Percentiles rank a stretch among this genome's conserved stretches.
Evolutionary conservation across 108 stramenopile species (phyloP).

Genomic region (Aurantiochytrium sp.): DNA sequence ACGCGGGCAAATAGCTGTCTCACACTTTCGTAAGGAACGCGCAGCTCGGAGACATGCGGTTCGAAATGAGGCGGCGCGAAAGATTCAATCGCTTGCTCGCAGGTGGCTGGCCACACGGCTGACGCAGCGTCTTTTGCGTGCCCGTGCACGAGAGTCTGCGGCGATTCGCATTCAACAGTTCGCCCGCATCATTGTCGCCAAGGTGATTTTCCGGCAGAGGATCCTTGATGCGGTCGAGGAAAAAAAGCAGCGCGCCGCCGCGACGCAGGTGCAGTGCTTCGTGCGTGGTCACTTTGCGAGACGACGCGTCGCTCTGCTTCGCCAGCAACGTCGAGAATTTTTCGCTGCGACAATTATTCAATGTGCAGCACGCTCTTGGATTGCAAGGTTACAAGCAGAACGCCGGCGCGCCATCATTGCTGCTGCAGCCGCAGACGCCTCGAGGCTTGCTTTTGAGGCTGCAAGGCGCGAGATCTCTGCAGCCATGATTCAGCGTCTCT

Average conservation of each 20-base stretch:
- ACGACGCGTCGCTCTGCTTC: background rate
- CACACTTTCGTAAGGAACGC: background rate
- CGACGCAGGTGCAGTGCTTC: background rate
- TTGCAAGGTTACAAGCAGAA: background rate
- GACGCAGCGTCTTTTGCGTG: background rate
- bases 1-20: background rate
- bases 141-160: background rate
- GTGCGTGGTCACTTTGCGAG: background rate
- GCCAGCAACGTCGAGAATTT: background rate
- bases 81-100: background rate
- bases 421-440: background rate
- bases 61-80: background rate
- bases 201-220: background rate
- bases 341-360: background rate
- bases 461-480: background rate
- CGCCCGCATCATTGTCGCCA: background rate
- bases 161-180: background rate
- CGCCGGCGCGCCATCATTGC: background rate
- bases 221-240: background rate
- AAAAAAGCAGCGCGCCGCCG: background rate
- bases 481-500: background rate
- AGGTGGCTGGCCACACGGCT: background rate
- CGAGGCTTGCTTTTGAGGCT: background rate
- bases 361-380: background rate
- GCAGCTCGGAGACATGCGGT: background rate